Evolutionary conservation across 2,329 filamentous ascomycete genomes (phyloP).

Genomic region (Penicillium sp.): DNA sequence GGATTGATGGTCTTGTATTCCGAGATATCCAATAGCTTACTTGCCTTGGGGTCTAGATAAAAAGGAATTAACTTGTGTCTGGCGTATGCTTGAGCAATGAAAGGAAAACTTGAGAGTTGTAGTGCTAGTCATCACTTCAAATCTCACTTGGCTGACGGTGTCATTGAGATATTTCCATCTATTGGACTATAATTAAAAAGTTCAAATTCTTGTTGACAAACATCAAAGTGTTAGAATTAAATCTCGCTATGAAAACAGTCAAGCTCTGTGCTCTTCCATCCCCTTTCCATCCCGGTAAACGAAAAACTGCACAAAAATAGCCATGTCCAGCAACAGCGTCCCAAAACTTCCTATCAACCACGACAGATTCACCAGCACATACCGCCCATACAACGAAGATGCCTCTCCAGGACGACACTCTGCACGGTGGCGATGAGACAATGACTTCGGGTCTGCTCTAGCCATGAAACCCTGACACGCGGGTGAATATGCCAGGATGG

Average conservation of each 20-base stretch:
- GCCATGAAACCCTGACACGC: constrained; percentile 45
- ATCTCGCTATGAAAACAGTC: too few relatives aligned
- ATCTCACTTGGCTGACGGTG: too few relatives aligned
- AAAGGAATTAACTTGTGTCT: too few relatives aligned
- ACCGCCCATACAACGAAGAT: constrained; percentile 62
- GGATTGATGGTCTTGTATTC: constrained; percentile 15
- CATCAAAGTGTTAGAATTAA: too few relatives aligned
- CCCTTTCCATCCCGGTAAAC: constrained; percentile 56
- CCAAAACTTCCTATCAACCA: constrained; percentile 89
- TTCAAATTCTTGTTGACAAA: too few relatives aligned
- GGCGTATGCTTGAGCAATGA: too few relatives aligned
- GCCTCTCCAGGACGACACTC: constrained; percentile 63
- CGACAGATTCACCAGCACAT: constrained; percentile 82
- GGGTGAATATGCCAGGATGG: constrained; percentile 84
- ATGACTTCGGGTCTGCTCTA: constrained; percentile 16
- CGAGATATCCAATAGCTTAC: too few relatives aligned
- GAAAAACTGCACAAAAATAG: constrained; percentile 88
- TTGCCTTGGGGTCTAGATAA: too few relatives aligned
- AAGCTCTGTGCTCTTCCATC: constrained; percentile 11
- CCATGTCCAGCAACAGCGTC: constrained; percentile 75
- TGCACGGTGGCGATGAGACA: constrained; percentile 11
- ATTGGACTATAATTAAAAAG: too few relatives aligned
- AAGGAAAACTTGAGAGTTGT: too few relatives aligned
- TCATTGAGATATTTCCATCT: too few relatives aligned
- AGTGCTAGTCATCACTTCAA: too few relatives aligned